These are phyloP conservation scores for Sabuloglossum arenarium DNA, from an alignment of 495 filamentous ascomycete species.

Conservation along the genomic window DNA sequence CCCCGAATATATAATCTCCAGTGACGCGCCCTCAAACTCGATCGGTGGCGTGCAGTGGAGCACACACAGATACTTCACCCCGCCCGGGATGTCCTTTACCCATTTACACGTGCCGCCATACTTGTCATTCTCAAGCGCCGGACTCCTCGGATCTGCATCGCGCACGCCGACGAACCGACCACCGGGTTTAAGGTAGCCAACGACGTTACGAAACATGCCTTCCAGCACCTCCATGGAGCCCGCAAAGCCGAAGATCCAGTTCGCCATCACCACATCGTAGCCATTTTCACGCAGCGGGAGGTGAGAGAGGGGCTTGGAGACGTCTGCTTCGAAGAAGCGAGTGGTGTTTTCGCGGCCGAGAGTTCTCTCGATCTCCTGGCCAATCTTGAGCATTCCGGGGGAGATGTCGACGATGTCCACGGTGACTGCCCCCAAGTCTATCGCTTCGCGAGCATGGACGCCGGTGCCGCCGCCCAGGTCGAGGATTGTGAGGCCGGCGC, in stretches of 20 bases:
- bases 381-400: conserved; percentile 7
- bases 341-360: conserved; percentile 1
- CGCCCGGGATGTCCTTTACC: background rate
- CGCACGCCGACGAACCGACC: conserved; percentile 7
- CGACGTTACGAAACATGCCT: conserved; percentile 6
- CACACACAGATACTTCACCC: background rate
- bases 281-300: background rate
- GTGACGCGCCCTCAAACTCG: background rate
- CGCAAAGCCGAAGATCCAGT: conserved; percentile 11
- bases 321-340: conserved; percentile 9
- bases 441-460: conserved; percentile 7
- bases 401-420: conserved; percentile 8
- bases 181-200: conserved; percentile 1
- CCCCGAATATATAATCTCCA: background rate
- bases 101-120: background rate
- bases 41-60: background rate
- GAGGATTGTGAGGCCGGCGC: conserved; percentile 13
- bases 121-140: background rate
- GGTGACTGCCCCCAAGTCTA: background rate
- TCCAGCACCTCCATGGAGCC: conserved; percentile 3
- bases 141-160: background rate
- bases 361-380: background rate
- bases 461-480: conserved; percentile 21
- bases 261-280: conserved; percentile 11
- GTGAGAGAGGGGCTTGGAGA: conserved; percentile 4